phyloP scores from a whole-genome alignment of 2,329 filamentous ascomycete genomes.

The Saccharata proteae region DNA sequence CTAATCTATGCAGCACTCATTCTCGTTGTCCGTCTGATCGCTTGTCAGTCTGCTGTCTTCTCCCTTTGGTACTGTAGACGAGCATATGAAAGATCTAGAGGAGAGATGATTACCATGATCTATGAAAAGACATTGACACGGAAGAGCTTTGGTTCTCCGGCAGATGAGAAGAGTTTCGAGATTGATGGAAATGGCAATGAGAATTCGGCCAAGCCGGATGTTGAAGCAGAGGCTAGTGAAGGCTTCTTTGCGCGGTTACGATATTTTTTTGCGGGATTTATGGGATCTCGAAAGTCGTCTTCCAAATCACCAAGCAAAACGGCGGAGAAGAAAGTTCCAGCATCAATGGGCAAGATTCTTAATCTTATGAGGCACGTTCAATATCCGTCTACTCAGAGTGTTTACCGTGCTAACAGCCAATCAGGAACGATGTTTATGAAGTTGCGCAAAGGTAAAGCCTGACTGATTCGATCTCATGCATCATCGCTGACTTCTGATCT shows the following conservation, averaged over 20 bases:
- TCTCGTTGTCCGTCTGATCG: constrained; percentile 47
- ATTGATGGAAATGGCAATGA: not conserved
- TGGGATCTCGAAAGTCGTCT: no score
- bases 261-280: no score
- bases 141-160: constrained; percentile 40
- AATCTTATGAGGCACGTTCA: constrained; percentile 59
- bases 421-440: constrained; percentile 60
- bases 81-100: constrained; percentile 70
- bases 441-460: constrained; percentile 47
- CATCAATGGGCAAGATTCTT: constrained; percentile 81
- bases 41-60: constrained; percentile 55
- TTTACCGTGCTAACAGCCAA: not conserved
- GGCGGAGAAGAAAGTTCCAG: constrained; percentile 30
- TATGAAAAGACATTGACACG: constrained; percentile 65
- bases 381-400: not conserved
- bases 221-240: not conserved
- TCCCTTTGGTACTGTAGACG: constrained; percentile 73
- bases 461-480: not conserved
- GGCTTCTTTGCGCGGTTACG: no score
- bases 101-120: constrained; percentile 76
- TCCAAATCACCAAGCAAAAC: constrained; percentile 2
- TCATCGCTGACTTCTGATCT: not conserved
- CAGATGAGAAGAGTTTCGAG: constrained; percentile 4
- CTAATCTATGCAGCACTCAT: constrained; percentile 54
- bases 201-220: constrained; percentile 7